Evolutionary conservation across 2,329 filamentous ascomycete genomes (phyloP), one percentile per base, ranked within the genome.

Genomic region (Aurifilum marmelostoma): DNA sequence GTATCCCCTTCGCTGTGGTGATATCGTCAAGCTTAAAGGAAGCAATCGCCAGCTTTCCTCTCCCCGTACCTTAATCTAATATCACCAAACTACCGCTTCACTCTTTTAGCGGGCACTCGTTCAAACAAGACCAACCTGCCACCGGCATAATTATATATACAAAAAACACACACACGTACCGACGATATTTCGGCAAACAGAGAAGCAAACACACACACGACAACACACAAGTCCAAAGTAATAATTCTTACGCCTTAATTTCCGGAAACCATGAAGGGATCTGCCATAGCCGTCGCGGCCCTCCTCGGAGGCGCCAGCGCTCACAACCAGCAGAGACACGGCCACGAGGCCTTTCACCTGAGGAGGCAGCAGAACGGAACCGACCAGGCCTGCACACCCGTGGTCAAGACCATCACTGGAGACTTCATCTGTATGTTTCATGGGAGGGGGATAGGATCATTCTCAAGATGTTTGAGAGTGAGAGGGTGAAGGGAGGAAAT

Each of bases 81-180:
- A 58, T 72, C 75, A 74, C 71, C 73, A 75, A 78, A 84, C 81
- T 77, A 90, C 90, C 90, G 90, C 90, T 92, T 92, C 91, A 93
- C 89, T 93, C 92, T 80, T 93, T 94, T 83, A 94, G 92, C 92
- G 91, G 92, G 88, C 90, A 89, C 84, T 92, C 89, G 82, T 91
- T 91, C 24, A 68, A 11, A 43, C 21, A 5, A 47, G 8, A n/a
- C 43, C 18, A 47, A 47, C 41, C 37, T 64, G 58, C 60, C 34
- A 59, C 41, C 68, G 32, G 50, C 56, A 70, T 47, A 70, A 73
- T 74, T 75, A 73, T 74, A 75, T 75, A 75, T 74, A 75, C 69
- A 75, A 72, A 75, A 66, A 69, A 73, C 65, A 71, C 73, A 74
- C 68, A 76, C 72, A 74, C 73, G 75, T 62, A 68, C 70, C 70